Evolutionary conservation across 208 protist species (phyloP).

Genomic region (Polymyxa betae): DNA sequence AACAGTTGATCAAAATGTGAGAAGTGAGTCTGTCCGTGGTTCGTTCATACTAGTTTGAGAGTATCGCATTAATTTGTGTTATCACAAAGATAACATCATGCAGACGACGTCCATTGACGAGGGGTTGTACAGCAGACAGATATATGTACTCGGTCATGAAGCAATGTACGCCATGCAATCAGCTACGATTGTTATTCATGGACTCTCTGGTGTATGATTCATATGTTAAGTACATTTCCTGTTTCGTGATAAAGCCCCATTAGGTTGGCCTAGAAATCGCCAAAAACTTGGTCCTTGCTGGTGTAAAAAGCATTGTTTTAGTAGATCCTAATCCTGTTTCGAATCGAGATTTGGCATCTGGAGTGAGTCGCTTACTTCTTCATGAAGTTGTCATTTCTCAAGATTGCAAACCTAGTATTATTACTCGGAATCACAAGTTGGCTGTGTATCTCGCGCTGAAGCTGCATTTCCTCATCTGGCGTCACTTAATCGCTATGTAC

Average conservation of each 20-base stretch:
- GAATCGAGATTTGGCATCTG: slow-evolving; percentile 76
- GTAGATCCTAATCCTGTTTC: slow-evolving; percentile 73
- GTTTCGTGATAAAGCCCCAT: too few species aligned
- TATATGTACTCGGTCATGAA: slow-evolving; percentile 83
- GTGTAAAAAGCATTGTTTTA: slow-evolving; percentile 83
- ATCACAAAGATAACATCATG: too few species aligned
- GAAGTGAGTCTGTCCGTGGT: too few species aligned
- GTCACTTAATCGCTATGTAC: slow-evolving; percentile 86
- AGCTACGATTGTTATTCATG: slow-evolving; percentile 67
- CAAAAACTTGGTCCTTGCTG: slow-evolving; percentile 86
- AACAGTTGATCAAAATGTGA: too few species aligned
- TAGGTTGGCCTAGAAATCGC: slow-evolving; percentile 88
- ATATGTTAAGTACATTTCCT: too few species aligned
- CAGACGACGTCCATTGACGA: slow-evolving; percentile 74
- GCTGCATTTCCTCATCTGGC: slow-evolving; percentile 70
- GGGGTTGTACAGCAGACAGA: slow-evolving; percentile 76
- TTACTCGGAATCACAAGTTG: slow-evolving; percentile 80
- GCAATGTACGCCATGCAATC: slow-evolving; percentile 80
- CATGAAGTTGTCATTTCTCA: too few species aligned
- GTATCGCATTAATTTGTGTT: too few species aligned
- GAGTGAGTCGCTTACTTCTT: background rate
- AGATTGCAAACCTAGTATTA: too few species aligned
- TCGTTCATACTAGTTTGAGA: too few species aligned
- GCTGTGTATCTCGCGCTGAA: slow-evolving; percentile 73
- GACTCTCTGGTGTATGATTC: slow-evolving; percentile 80